These are phyloP conservation scores for Chrysopogon serrulatus DNA, from an alignment of 176 grass and related monocot species.

Conservation along the genomic window DNA sequence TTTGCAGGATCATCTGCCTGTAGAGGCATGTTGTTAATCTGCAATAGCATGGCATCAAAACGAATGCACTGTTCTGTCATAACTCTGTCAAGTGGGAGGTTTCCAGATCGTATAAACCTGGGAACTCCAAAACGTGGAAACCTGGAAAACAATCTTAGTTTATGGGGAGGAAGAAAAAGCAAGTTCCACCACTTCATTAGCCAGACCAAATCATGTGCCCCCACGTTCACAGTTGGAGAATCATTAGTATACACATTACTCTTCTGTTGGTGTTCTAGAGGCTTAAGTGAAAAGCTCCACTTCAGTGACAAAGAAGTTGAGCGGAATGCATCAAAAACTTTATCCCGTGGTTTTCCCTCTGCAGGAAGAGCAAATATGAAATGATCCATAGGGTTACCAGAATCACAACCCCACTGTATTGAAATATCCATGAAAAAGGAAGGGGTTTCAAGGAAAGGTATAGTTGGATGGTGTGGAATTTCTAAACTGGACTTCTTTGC, in stretches of 20 bases:
- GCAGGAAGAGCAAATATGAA: slow-evolving; percentile 81
- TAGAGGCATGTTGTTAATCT: slow-evolving; percentile 64
- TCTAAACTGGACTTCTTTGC: slow-evolving; percentile 74
- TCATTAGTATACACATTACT: slow-evolving; percentile 25
- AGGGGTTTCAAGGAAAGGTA: slow-evolving; percentile 76
- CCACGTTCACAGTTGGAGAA: slow-evolving; percentile 67
- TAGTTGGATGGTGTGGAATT: slow-evolving; percentile 46
- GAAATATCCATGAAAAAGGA: slow-evolving; percentile 75
- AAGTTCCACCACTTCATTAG: slow-evolving; percentile 77
- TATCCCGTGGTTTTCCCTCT: slow-evolving; percentile 76
- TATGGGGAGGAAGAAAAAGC: slow-evolving; percentile 89
- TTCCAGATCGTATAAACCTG: slow-evolving; percentile 84
- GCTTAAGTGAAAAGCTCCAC: slow-evolving; percentile 92
- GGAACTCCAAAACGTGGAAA: slow-evolving; percentile 97
- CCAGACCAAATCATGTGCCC: slow-evolving; percentile 85
- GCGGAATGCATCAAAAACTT: slow-evolving; percentile 85
- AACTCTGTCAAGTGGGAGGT: slow-evolving; percentile 92
- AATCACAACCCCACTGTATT: slow-evolving; percentile 97
- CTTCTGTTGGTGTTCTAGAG: slow-evolving; percentile 42
- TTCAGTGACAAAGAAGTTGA: slow-evolving; percentile 89
- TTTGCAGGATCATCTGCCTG: slow-evolving; percentile 86
- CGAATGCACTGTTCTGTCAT: slow-evolving; percentile 98
- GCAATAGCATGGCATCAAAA: slow-evolving; percentile 53
- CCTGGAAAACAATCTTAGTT: slow-evolving; percentile 90
- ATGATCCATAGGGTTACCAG: slow-evolving; percentile 84